Conservation (phyloP, 257 asterid genomes). For the Capsicum pubescens region DNA sequence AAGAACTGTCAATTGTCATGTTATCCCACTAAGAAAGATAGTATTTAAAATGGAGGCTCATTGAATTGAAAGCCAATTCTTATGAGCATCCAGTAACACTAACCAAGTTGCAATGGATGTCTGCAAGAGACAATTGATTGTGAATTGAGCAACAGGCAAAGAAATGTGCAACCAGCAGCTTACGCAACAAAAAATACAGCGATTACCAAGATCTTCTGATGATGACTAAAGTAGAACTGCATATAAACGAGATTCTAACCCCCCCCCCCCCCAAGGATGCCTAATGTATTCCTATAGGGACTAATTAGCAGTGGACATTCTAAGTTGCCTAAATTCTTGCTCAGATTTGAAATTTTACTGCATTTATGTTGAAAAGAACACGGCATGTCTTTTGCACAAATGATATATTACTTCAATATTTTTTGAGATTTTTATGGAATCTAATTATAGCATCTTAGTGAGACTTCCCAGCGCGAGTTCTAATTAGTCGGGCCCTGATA, state of each 20-base stretch:
- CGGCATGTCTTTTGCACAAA: not conserved
- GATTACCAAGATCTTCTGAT: constrained; percentile 14
- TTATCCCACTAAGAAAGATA: not conserved
- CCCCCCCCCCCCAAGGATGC: not conserved
- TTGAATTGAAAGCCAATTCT: not conserved
- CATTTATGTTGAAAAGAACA: constrained; percentile 14
- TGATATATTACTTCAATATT: not conserved
- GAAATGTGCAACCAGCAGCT: not conserved
- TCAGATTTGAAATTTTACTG: not conserved
- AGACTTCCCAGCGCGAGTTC: not conserved
- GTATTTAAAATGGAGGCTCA: not conserved
- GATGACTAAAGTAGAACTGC: constrained; percentile 16
- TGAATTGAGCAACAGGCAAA: constrained; percentile 4
- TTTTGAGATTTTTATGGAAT: not conserved
- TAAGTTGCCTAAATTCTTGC: not conserved
- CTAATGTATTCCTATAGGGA: not conserved
- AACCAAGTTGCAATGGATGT: not conserved
- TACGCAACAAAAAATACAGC: not conserved
- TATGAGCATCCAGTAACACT: constrained; percentile 1
- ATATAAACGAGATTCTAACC: not conserved
- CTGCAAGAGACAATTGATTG: not conserved
- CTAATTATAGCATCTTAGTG: not conserved
- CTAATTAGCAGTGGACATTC: constrained; percentile 6
- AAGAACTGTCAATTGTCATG: not conserved
- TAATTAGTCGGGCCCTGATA: too few species aligned